Evolutionary conservation across 169 alveolate genomes (phyloP).

Genomic region (Eimeria tenella): DNA sequence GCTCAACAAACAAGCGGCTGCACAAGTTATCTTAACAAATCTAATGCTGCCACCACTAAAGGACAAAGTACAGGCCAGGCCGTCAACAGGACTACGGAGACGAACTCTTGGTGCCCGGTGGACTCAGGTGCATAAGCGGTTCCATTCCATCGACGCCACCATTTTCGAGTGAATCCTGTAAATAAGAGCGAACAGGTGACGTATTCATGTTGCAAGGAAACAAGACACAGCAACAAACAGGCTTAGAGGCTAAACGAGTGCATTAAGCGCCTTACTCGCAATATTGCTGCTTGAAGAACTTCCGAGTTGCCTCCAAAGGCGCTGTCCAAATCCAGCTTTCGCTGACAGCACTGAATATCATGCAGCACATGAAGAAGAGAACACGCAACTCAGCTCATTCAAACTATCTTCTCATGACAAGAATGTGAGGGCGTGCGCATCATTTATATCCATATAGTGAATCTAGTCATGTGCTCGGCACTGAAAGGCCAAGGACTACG

Average conservation of each 20-base stretch:
- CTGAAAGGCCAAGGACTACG: not conserved
- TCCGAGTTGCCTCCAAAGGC: constrained; percentile 91
- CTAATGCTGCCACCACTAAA: no score
- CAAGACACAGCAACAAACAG: no score
- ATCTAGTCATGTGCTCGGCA: not conserved
- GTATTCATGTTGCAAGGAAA: not conserved
- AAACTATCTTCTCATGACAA: not conserved
- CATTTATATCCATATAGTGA: not conserved
- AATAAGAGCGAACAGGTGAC: not conserved
- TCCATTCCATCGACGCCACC: constrained; percentile 17
- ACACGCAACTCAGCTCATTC: not conserved
- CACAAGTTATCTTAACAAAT: no score
- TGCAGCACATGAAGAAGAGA: not conserved
- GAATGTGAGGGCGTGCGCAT: no score
- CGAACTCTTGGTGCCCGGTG: not conserved
- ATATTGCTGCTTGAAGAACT: constrained; percentile 85
- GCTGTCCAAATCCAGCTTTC: constrained; percentile 87
- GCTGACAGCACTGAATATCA: constrained; percentile 85
- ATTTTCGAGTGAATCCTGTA: constrained; percentile 51
- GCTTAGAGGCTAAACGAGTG: not conserved
- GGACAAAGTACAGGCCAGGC: no score
- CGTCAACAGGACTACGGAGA: not conserved
- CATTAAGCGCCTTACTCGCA: constrained; percentile 70
- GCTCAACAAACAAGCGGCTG: no score
- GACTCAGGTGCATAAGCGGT: constrained; percentile 34